Evolutionary conservation across 768 basidiomycete genomes (phyloP).

Genomic region (Russula sp.): DNA sequence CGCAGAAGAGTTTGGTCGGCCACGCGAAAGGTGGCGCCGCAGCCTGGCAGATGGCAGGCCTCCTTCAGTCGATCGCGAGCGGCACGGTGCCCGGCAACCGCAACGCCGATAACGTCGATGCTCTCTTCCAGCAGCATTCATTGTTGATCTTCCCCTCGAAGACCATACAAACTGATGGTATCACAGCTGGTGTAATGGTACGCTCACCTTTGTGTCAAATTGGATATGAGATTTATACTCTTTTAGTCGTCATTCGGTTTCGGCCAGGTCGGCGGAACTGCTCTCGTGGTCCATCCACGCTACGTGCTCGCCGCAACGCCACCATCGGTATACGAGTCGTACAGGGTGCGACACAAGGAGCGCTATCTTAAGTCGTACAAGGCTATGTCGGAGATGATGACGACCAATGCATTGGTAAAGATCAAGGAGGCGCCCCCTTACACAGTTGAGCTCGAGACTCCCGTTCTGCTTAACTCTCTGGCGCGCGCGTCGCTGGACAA

Average conservation of each 20-base stretch:
- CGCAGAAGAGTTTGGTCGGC: constrained; percentile 95
- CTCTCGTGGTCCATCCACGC: constrained; percentile 83
- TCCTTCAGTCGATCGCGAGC: constrained; percentile 76
- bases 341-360: constrained; percentile 58
- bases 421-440: constrained; percentile 94
- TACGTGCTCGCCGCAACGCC: constrained; percentile 84
- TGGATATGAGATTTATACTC: constrained; percentile 10
- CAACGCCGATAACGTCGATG: constrained; percentile 95
- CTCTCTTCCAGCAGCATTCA: constrained; percentile 81
- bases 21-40: constrained; percentile 99
- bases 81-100: constrained; percentile 94
- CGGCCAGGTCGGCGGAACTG: constrained; percentile 96
- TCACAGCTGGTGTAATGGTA: constrained; percentile 84
- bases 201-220: background rate
- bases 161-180: constrained; percentile 90
- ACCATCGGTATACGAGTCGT: constrained; percentile 69
- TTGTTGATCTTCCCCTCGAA: constrained; percentile 97
- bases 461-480: constrained; percentile 87
- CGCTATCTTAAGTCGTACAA: constrained; percentile 75
- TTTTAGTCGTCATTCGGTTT: constrained; percentile 89
- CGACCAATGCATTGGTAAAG: constrained; percentile 85
- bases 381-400: constrained; percentile 95
- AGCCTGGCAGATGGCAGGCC: constrained; percentile 92
- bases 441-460: constrained; percentile 73
- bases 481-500: constrained; percentile 76